Evolutionary conservation across 768 basidiomycete species (phyloP).

Genomic region (Lentinula sp.): DNA sequence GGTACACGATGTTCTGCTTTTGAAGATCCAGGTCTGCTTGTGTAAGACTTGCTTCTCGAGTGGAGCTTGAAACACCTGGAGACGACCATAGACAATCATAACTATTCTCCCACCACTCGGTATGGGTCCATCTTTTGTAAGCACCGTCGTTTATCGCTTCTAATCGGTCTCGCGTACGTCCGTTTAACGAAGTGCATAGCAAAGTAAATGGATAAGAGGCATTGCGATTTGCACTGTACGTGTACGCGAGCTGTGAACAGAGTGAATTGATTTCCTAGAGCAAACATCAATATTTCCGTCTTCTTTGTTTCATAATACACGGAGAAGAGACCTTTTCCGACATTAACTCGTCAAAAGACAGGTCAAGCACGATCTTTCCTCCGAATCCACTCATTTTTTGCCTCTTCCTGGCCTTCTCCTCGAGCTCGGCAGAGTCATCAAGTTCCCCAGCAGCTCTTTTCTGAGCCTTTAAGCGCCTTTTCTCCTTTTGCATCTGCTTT

Average conservation of each 20-base stretch:
- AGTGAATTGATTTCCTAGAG: constrained; percentile 85
- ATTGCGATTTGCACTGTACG: constrained; percentile 82
- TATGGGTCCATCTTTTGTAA: constrained; percentile 75
- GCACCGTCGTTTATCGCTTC: constrained; percentile 60
- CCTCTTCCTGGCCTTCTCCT: constrained; percentile 23
- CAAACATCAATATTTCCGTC: neutral
- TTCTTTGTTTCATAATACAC: neutral
- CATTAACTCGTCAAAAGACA: constrained; percentile 93
- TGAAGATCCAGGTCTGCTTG: neutral
- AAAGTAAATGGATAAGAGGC: constrained; percentile 67
- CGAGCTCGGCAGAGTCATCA: constrained; percentile 37
- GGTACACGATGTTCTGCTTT: constrained; percentile 69
- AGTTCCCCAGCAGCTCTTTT: constrained; percentile 63
- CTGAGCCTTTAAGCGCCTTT: constrained; percentile 54
- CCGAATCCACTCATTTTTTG: constrained; percentile 35
- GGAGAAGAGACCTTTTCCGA: constrained; percentile 69
- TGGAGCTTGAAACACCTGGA: constrained; percentile 7
- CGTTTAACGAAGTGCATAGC: constrained; percentile 77
- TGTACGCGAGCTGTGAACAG: constrained; percentile 85
- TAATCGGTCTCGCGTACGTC: constrained; percentile 58
- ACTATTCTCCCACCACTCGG: constrained; percentile 78
- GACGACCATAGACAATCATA: constrained; percentile 65
- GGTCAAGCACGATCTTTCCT: constrained; percentile 75
- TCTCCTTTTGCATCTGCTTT: constrained; percentile 71
- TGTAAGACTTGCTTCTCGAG: neutral